These are phyloP conservation scores for Meripilus lineatus DNA, from an alignment of 1,284 basidiomycete species.

Conservation along the genomic window DNA sequence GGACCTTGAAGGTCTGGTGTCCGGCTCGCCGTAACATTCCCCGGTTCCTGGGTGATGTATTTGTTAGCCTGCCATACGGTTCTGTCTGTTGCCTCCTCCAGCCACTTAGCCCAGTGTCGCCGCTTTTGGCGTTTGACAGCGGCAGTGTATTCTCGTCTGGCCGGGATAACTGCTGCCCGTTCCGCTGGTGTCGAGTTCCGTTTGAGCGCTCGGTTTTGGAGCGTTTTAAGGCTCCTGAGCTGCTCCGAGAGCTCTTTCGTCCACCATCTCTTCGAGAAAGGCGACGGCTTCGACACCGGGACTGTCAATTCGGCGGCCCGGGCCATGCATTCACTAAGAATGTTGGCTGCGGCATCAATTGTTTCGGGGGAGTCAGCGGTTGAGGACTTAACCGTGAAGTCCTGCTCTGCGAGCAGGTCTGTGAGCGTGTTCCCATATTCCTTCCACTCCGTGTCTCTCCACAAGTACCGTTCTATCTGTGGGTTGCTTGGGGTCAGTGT, in stretches of 20 bases:
- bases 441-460: constrained; percentile 20
- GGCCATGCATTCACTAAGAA: constrained; percentile 6
- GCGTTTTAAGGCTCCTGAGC: too few species aligned
- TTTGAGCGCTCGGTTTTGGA: too few species aligned
- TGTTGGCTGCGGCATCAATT: constrained; percentile 10
- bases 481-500: background rate
- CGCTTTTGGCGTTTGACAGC: constrained; percentile 23
- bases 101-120: constrained; percentile 31
- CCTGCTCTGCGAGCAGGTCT: constrained; percentile 9
- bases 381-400: background rate
- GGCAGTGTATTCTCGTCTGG: constrained; percentile 19
- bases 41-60: constrained; percentile 21
- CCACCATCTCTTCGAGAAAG: constrained; percentile 26
- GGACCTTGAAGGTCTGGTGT: constrained; percentile 32
- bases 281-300: constrained; percentile 13
- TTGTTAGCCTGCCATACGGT: constrained; percentile 30
- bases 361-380: constrained; percentile 6
- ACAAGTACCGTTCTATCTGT: constrained; percentile 15
- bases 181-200: too few species aligned
- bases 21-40: constrained; percentile 26
- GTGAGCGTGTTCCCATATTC: constrained; percentile 17
- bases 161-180: constrained; percentile 17
- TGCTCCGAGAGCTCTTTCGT: constrained; percentile 16
- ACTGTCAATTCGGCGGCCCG: constrained; percentile 6
- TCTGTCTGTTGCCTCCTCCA: constrained; percentile 22